Conservation (phyloP, 345 rosid genomes). For the Trapa incisa region DNA sequence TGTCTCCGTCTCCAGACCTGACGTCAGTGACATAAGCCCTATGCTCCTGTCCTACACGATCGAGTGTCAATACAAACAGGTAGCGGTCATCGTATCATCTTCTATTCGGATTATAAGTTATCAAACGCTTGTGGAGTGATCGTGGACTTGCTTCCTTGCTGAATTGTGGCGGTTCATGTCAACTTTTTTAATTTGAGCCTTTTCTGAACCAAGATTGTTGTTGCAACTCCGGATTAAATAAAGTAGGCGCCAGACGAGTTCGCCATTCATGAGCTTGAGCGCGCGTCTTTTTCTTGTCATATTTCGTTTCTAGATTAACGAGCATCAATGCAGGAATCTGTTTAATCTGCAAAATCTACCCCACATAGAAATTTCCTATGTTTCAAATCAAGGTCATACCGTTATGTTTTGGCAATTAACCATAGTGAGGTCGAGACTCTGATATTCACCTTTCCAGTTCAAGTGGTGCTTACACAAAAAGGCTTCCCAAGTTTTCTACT, state of each 20-base stretch:
- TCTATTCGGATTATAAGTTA: background rate
- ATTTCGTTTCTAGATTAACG: background rate
- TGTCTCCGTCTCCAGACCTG: constrained; percentile 77
- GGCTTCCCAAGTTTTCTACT: constrained; percentile 77
- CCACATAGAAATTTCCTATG: too few relatives aligned
- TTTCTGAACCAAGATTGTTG: background rate
- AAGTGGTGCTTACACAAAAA: constrained; percentile 84
- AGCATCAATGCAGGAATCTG: background rate
- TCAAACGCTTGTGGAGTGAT: background rate
- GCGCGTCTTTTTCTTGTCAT: background rate
- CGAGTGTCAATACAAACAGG: constrained; percentile 88
- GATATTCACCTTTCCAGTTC: constrained; percentile 29
- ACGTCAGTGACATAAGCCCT: constrained; percentile 83
- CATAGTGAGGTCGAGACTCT: background rate
- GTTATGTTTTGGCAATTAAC: background rate
- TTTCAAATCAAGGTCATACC: background rate
- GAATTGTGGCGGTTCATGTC: background rate
- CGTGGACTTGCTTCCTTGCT: background rate
- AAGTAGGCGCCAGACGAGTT: background rate
- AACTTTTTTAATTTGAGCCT: background rate
- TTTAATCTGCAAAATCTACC: background rate
- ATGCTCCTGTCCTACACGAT: constrained; percentile 69
- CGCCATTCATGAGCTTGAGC: background rate
- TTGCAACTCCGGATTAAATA: background rate
- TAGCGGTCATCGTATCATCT: background rate